phyloP scores from a whole-genome alignment of 2,329 filamentous ascomycete genomes.

The Orbilia brochopaga region DNA sequence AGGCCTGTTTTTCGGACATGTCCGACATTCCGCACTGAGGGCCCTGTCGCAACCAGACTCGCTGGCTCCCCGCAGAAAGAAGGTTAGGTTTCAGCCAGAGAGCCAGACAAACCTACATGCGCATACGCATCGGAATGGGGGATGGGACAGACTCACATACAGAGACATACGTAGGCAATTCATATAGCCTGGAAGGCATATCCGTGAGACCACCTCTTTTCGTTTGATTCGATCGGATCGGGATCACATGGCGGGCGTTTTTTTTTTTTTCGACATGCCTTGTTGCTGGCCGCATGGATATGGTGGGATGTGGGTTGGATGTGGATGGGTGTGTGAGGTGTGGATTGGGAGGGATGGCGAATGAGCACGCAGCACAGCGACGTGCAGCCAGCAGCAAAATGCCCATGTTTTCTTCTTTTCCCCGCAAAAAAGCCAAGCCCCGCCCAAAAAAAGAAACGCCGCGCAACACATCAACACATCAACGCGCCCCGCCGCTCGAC shows the following conservation, averaged over 20 bases:
- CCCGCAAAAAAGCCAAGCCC: slow-evolving; percentile 49
- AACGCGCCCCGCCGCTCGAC: background rate
- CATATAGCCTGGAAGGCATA: too few relatives aligned
- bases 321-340: too few relatives aligned
- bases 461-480: slow-evolving; percentile 19
- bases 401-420: slow-evolving; percentile 41
- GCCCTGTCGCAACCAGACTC: slow-evolving; percentile 40
- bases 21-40: slow-evolving; percentile 26
- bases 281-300: too few relatives aligned
- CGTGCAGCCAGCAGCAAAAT: background rate
- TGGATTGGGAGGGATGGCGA: slow-evolving; percentile 2
- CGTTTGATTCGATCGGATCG: too few relatives aligned
- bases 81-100: background rate
- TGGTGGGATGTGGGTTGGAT: background rate
- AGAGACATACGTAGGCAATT: too few relatives aligned
- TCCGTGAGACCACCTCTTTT: too few relatives aligned
- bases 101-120: background rate
- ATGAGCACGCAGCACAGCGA: slow-evolving; percentile 8
- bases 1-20: slow-evolving; percentile 32
- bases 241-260: too few relatives aligned
- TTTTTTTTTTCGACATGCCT: too few relatives aligned
- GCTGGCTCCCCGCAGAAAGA: slow-evolving; percentile 1
- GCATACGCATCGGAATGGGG: too few relatives aligned
- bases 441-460: slow-evolving; percentile 35
- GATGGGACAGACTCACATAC: too few relatives aligned